Evolutionary conservation across 805 yeast species (phyloP), one percentile per base, ranked within the genome.

Genomic region (Komagataella ulmi): DNA sequence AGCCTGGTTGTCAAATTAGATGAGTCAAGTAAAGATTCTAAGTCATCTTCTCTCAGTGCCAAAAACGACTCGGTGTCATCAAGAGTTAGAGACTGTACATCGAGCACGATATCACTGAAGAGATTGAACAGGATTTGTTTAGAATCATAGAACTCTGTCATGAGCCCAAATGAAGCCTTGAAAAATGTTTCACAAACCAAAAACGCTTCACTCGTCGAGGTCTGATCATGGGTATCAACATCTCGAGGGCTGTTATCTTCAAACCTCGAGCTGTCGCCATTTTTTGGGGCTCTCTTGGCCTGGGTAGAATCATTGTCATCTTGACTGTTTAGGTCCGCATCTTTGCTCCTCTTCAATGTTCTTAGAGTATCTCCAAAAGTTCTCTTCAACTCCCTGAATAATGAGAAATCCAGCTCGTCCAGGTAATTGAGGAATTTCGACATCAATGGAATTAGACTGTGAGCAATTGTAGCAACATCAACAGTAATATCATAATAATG

Each of bases 51-150:
- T 53, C 73, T 74, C 66, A 84, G 70, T 0, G 84, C 77, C 50
- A 73, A 72, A 64, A 86, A 86, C 1, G 81, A 83, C 53, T 84
- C 88, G 0, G 93, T 88, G 60, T 86, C 95, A 24, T 75, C 78
- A 8, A 85, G 65, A 0, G 93, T 83, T 8, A 86, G 65, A 10
- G 80, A 71, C 61, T 87, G 95, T 0, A 85, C 74, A 48, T 81
- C 79, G 74, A 86, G 75, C 8, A 87, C 71, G 5, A 85, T 70
- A 24, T 74, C 74, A 3, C 80, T 69, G 36, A 82, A 69, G 3
- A 74, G 61, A 56, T 83, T 79, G 62, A 88, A 90, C 23, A 86
- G 62, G 7, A 76, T 73, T 61, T 88, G 96, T 58, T 88, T 89
- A 48, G 76, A 68, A 55, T 83, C 84, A 59, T 82, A 77, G 61